These are phyloP conservation scores for Termitomyces sp. DNA, from an alignment of 768 basidiomycete genomes.

Conservation along the genomic window DNA sequence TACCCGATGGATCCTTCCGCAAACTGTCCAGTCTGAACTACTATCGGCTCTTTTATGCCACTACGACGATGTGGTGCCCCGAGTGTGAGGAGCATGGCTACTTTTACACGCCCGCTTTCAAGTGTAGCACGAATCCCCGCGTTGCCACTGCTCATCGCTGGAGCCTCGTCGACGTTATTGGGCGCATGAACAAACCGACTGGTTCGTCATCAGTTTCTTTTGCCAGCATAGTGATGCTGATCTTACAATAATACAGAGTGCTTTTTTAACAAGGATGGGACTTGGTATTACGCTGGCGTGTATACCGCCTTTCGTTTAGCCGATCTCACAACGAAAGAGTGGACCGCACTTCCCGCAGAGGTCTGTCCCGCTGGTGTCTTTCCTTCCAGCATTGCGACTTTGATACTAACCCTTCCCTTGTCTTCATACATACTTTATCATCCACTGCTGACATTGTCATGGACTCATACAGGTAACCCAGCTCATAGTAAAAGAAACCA, in stretches of 20 bases:
- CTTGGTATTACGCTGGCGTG: slow-evolving; percentile 82
- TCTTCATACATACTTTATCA: background rate
- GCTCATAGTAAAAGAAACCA: slow-evolving; percentile 66
- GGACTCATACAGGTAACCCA: slow-evolving; percentile 47
- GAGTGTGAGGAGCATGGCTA: slow-evolving; percentile 83
- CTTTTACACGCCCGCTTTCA: slow-evolving; percentile 66
- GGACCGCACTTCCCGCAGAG: slow-evolving; percentile 61
- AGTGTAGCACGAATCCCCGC: slow-evolving; percentile 76
- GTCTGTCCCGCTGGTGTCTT: slow-evolving; percentile 27
- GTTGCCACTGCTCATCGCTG: slow-evolving; percentile 75
- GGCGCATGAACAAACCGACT: slow-evolving; percentile 55
- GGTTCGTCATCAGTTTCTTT: slow-evolving; percentile 32
- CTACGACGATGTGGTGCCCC: slow-evolving; percentile 74
- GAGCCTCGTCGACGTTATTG: slow-evolving; percentile 57
- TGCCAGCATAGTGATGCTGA: background rate
- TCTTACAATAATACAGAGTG: slow-evolving; percentile 45
- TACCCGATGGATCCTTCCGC: background rate
- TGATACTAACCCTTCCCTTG: slow-evolving; percentile 2
- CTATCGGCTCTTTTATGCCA: slow-evolving; percentile 62
- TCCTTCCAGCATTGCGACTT: background rate
- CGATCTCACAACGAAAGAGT: slow-evolving; percentile 63
- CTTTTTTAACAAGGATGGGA: slow-evolving; percentile 75
- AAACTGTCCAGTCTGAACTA: slow-evolving; percentile 45
- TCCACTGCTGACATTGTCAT: background rate
- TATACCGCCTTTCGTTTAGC: slow-evolving; percentile 65